A percentile compares a stretch with the other conserved stretches of the same genome.
These are phyloP conservation scores for Suhomyces chickasaworum DNA, from an alignment of 1,139 yeast genomes.

Conservation along the genomic window DNA sequence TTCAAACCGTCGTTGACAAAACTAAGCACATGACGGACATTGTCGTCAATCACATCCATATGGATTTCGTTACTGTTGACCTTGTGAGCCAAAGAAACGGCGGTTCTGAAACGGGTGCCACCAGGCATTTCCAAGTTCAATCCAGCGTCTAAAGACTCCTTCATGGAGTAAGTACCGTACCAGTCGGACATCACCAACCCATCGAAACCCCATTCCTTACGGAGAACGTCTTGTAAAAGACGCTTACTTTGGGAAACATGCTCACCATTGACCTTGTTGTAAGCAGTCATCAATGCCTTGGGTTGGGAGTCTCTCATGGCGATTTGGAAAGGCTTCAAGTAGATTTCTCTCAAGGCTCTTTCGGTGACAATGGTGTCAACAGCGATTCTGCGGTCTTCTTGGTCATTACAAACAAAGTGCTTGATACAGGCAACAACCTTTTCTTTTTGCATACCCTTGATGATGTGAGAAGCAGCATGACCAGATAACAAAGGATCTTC, in stretches of 20 bases:
- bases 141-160: constrained; percentile 22
- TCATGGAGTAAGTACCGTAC: constrained; percentile 22
- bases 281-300: constrained; percentile 23
- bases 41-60: constrained; percentile 39
- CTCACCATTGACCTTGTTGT: constrained; percentile 23
- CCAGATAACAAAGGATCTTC: constrained; percentile 41
- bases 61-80: constrained; percentile 20
- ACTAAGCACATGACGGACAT: constrained; percentile 48
- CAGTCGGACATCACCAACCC: constrained; percentile 25
- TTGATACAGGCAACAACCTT: constrained; percentile 21
- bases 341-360: constrained; percentile 25
- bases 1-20: constrained; percentile 46
- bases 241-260: constrained; percentile 20
- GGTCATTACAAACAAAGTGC: constrained; percentile 24
- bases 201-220: constrained; percentile 22
- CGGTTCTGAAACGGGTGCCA: constrained; percentile 20
- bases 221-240: constrained; percentile 20
- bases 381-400: constrained; percentile 20
- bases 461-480: constrained; percentile 28
- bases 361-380: constrained; percentile 22
- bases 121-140: constrained; percentile 28
- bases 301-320: constrained; percentile 22
- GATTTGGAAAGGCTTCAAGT: constrained; percentile 25
- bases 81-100: constrained; percentile 18
- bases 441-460: constrained; percentile 33